These are phyloP conservation scores for Grosmannia penicillata DNA, from an alignment of 2,329 filamentous ascomycete species.

Conservation along the genomic window DNA sequence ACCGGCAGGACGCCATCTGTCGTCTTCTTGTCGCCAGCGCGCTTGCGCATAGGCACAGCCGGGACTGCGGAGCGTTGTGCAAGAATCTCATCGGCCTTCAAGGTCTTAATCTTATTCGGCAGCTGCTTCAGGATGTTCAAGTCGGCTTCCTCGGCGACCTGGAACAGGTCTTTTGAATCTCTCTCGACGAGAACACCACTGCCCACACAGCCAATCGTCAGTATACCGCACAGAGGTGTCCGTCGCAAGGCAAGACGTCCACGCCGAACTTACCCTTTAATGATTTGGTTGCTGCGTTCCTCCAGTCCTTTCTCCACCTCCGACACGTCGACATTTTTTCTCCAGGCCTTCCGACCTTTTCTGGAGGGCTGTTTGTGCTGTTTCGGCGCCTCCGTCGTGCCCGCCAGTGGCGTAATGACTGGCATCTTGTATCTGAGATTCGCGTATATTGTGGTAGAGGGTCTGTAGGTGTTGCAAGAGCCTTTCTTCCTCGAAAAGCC, in stretches of 20 bases:
- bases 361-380: constrained; percentile 80
- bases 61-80: constrained; percentile 69
- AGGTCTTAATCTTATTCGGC: constrained; percentile 39
- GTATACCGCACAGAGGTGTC: neutral
- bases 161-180: constrained; percentile 69
- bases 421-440: constrained; percentile 29
- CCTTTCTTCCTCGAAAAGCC: too few species aligned
- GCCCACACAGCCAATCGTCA: constrained; percentile 3
- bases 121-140: constrained; percentile 47
- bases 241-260: neutral
- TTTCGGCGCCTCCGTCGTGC: constrained; percentile 48
- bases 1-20: constrained; percentile 57
- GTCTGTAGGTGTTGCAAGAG: neutral
- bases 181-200: constrained; percentile 82
- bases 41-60: constrained; percentile 65
- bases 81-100: constrained; percentile 89
- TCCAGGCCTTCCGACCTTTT: constrained; percentile 97
- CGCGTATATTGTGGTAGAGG: neutral
- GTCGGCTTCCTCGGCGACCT: constrained; percentile 63
- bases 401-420: constrained; percentile 32
- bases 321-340: constrained; percentile 92
- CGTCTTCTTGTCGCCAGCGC: constrained; percentile 46
- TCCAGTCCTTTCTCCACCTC: constrained; percentile 74
- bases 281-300: constrained; percentile 75
- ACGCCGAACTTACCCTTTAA: constrained; percentile 52